phyloP scores from a whole-genome alignment of 306 rosid species.

The Vicia sativa region DNA sequence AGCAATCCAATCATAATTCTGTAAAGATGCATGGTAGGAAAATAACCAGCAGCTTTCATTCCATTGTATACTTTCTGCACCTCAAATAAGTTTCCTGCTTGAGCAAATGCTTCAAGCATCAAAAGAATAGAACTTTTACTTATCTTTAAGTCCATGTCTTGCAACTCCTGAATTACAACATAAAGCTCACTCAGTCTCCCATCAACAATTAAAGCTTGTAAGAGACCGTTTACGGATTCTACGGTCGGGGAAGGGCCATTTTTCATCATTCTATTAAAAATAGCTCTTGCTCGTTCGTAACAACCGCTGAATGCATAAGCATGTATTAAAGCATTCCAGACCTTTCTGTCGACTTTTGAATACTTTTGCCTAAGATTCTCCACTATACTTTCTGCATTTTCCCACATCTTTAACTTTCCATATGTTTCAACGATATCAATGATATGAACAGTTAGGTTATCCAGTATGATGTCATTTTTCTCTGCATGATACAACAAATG shows the following conservation, averaged over 20 bases:
- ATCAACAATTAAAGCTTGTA: conserved; percentile 78
- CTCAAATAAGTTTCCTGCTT: conserved; percentile 81
- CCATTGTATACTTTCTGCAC: conserved; percentile 90
- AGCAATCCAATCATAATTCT: conserved; percentile 74
- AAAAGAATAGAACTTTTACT: conserved; percentile 87
- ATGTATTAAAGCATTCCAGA: conserved; percentile 91
- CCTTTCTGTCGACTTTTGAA: conserved; percentile 64
- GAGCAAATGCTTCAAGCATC: conserved; percentile 89
- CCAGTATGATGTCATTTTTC: conserved; percentile 51
- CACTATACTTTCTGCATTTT: conserved; percentile 89
- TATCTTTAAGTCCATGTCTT: conserved; percentile 90
- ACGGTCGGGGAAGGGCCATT: conserved; percentile 90
- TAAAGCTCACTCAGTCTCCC: conserved; percentile 84
- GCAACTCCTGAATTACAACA: conserved; percentile 82
- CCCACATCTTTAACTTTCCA: conserved; percentile 85
- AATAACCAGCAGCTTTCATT: conserved; percentile 94
- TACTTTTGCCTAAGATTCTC: conserved; percentile 65
- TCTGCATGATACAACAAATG: conserved; percentile 68
- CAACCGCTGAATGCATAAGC: conserved; percentile 87
- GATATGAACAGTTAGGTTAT: conserved; percentile 47
- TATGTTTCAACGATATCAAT: conserved; percentile 68
- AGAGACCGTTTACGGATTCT: conserved; percentile 80
- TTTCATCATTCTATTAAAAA: conserved; percentile 91
- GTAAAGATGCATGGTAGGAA: conserved; percentile 85
- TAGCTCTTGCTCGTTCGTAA: conserved; percentile 89